Percentiles rank a stretch among this genome's conserved stretches.
Evolutionary conservation across 768 basidiomycete genomes (phyloP).

Genomic region (Gymnopilus dilepis): DNA sequence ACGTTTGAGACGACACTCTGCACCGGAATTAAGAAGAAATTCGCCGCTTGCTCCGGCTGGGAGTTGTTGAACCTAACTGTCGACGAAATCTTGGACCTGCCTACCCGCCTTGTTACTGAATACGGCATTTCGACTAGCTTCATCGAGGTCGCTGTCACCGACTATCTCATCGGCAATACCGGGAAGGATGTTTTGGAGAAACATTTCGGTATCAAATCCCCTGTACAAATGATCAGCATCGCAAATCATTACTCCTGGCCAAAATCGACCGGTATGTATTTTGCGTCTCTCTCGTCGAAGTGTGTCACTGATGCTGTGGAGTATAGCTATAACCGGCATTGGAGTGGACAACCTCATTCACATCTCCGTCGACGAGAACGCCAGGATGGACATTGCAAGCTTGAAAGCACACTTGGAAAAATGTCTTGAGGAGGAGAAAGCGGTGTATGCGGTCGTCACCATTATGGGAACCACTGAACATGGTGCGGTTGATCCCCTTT

Average conservation of each 20-base stretch:
- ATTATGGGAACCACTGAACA: constrained; percentile 51
- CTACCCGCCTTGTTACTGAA: constrained; percentile 34
- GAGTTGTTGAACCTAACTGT: constrained; percentile 46
- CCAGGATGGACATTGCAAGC: constrained; percentile 37
- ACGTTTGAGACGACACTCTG: constrained; percentile 37
- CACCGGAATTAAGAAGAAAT: constrained; percentile 25
- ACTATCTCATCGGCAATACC: constrained; percentile 40
- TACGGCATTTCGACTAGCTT: constrained; percentile 39
- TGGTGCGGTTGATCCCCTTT: constrained; percentile 47
- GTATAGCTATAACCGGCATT: constrained; percentile 47
- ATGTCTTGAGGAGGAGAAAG: constrained; percentile 32
- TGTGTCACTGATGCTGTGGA: background rate
- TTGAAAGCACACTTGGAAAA: constrained; percentile 33
- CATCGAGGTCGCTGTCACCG: constrained; percentile 32
- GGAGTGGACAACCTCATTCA: constrained; percentile 43
- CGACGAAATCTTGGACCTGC: constrained; percentile 38
- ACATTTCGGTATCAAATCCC: constrained; percentile 17
- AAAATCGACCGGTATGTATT: constrained; percentile 48
- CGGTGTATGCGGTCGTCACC: constrained; percentile 46
- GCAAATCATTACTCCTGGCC: constrained; percentile 52
- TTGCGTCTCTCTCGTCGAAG: background rate
- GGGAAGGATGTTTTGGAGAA: constrained; percentile 37
- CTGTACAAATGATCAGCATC: constrained; percentile 24
- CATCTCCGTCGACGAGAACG: constrained; percentile 40
- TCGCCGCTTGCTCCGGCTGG: constrained; percentile 38